Percentiles rank a stretch among this genome's conserved stretches.
phyloP scores from a whole-genome alignment of 345 rosid genomes.

The Corchorus olitorius region DNA sequence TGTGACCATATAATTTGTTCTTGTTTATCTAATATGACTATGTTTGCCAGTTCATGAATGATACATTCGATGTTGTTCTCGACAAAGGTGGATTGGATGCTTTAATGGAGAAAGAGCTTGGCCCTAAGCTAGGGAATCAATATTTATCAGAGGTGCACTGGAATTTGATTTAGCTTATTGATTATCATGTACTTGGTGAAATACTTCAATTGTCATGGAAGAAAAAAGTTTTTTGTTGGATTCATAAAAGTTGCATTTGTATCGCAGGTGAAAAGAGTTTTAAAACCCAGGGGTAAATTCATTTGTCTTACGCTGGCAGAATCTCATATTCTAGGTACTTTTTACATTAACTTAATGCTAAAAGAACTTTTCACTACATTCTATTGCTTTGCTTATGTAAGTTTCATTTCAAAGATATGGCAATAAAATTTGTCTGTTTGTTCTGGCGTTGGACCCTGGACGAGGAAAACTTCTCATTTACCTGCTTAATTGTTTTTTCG shows the following conservation, averaged over 20 bases:
- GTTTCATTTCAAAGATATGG: neutral
- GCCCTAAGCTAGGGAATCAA: slow-evolving; percentile 66
- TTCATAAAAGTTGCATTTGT: slow-evolving; percentile 16
- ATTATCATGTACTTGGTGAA: neutral
- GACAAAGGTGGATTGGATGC: slow-evolving; percentile 99
- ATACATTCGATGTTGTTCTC: slow-evolving; percentile 60
- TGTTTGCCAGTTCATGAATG: slow-evolving; percentile 56
- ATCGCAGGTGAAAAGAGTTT: slow-evolving; percentile 73
- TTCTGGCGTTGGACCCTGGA: slow-evolving; percentile 1
- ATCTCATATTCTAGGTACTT: slow-evolving; percentile 86
- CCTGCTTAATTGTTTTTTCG: slow-evolving; percentile 14
- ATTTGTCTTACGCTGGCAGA: slow-evolving; percentile 86
- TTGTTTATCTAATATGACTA: neutral
- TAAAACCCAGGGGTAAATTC: slow-evolving; percentile 75
- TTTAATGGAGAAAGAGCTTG: slow-evolving; percentile 90
- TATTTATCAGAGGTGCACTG: slow-evolving; percentile 76
- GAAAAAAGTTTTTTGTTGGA: neutral
- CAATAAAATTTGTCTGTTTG: neutral
- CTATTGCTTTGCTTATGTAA: neutral
- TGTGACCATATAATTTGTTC: neutral
- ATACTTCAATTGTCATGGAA: slow-evolving; percentile 5
- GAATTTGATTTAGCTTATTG: slow-evolving; percentile 8
- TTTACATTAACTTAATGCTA: neutral
- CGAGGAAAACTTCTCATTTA: neutral
- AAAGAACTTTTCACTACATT: neutral